phyloP scores from a whole-genome alignment of 768 basidiomycete species.

The Kwoniella pini region DNA sequence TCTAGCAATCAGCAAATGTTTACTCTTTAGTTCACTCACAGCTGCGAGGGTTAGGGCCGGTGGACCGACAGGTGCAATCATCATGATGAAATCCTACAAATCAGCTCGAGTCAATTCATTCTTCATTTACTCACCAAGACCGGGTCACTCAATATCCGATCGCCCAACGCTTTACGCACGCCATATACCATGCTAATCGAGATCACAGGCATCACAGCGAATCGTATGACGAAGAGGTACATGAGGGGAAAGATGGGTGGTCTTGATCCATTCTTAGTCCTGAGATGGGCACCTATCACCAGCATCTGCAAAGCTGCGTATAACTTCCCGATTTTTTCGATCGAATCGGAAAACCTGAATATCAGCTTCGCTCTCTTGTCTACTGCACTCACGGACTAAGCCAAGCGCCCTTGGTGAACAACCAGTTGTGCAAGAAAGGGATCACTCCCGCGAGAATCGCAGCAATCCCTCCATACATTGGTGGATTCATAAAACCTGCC shows the following conservation, averaged over 20 bases:
- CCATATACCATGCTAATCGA: slow-evolving; percentile 37
- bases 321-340: slow-evolving; percentile 44
- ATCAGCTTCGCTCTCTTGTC: slow-evolving; percentile 13
- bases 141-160: slow-evolving; percentile 37
- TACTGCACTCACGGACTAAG: slow-evolving; percentile 34
- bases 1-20: slow-evolving; percentile 7
- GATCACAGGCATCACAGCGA: slow-evolving; percentile 46
- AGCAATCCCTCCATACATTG: slow-evolving; percentile 46
- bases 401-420: slow-evolving; percentile 41
- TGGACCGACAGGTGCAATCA: slow-evolving; percentile 48
- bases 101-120: neutral
- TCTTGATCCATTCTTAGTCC: slow-evolving; percentile 35
- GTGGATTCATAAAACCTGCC: slow-evolving; percentile 47
- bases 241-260: slow-evolving; percentile 35
- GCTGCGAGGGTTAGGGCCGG: slow-evolving; percentile 53
- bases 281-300: slow-evolving; percentile 50
- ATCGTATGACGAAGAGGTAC: slow-evolving; percentile 50
- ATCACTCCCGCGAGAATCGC: slow-evolving; percentile 48
- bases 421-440: slow-evolving; percentile 34
- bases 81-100: slow-evolving; percentile 48
- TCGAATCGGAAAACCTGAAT: slow-evolving; percentile 25
- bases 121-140: slow-evolving; percentile 35
- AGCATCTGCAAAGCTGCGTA: slow-evolving; percentile 52
- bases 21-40: slow-evolving; percentile 29
- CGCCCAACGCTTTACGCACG: slow-evolving; percentile 22